Conservation (phyloP, 495 filamentous ascomycete genomes). For the Aspergillus diversus region DNA sequence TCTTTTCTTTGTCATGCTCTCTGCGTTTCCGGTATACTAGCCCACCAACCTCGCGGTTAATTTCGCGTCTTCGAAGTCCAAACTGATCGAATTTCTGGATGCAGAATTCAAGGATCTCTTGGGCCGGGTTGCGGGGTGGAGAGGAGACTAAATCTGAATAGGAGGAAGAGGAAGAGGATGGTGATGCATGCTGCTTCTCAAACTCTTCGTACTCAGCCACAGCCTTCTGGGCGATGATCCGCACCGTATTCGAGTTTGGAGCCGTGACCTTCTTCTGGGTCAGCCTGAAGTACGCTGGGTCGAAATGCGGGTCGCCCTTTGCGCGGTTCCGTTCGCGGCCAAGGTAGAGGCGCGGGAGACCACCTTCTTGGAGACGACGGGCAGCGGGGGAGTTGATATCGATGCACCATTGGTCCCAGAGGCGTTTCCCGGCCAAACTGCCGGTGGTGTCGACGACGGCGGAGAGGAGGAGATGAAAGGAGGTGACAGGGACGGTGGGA, state of each 20-base stretch:
- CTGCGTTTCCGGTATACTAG: conserved; percentile 27
- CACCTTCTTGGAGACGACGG: conserved; percentile 35
- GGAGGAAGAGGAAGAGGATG: background rate
- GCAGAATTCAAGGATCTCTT: conserved; percentile 42
- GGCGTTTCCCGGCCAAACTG: conserved; percentile 38
- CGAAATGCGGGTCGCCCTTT: conserved; percentile 35
- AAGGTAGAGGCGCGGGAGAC: conserved; percentile 33
- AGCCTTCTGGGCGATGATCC: conserved; percentile 45
- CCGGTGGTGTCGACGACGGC: conserved; percentile 53
- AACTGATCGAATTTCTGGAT: conserved; percentile 37
- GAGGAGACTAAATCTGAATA: background rate
- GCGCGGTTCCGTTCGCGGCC: conserved; percentile 27
- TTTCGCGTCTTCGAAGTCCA: conserved; percentile 33
- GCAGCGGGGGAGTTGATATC: conserved; percentile 25
- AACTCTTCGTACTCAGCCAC: conserved; percentile 33
- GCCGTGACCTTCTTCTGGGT: conserved; percentile 31
- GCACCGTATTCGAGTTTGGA: conserved; percentile 47
- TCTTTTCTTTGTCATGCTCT: background rate
- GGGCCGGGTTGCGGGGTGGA: conserved; percentile 15
- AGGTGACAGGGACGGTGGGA: conserved; percentile 34
- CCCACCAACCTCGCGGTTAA: conserved; percentile 42
- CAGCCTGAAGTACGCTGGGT: conserved; percentile 33
- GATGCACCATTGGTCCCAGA: conserved; percentile 52
- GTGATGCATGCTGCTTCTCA: background rate
- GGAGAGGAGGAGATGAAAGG: conserved; percentile 54